These are phyloP conservation scores for Leucocoprinus leucothites DNA, from an alignment of 768 basidiomycete species.

Conservation along the genomic window DNA sequence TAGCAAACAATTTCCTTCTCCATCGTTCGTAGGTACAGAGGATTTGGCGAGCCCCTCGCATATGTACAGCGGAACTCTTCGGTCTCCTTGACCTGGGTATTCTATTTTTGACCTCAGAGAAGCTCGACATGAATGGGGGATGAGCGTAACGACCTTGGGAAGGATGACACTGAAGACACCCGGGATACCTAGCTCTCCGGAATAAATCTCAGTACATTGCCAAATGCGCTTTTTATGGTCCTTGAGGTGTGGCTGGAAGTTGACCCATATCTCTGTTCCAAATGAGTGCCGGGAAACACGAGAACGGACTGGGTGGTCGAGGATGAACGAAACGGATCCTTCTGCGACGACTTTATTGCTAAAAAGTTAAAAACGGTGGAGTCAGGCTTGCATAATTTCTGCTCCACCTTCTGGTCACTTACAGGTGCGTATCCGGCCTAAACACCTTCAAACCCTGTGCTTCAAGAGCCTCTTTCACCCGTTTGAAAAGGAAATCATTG, in stretches of 20 bases:
- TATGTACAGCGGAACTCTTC: slow-evolving; percentile 32
- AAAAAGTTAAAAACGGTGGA: neutral
- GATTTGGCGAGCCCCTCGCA: neutral
- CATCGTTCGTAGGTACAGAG: neutral
- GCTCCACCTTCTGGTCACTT: slow-evolving; percentile 17
- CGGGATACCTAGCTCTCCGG: slow-evolving; percentile 35
- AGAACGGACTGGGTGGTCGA: slow-evolving; percentile 46
- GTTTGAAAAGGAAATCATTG: slow-evolving; percentile 48
- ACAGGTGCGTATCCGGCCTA: slow-evolving; percentile 55
- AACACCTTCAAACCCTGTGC: slow-evolving; percentile 36
- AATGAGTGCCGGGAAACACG: slow-evolving; percentile 48
- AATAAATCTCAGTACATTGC: slow-evolving; percentile 29
- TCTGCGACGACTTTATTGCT: slow-evolving; percentile 51
- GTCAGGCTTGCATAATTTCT: neutral
- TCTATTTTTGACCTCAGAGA: neutral
- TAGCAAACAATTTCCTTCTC: slow-evolving; percentile 1
- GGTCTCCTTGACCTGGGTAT: slow-evolving; percentile 26
- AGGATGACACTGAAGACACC: slow-evolving; percentile 40
- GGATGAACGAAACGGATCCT: slow-evolving; percentile 38
- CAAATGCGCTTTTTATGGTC: slow-evolving; percentile 37
- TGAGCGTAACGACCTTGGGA: slow-evolving; percentile 27
- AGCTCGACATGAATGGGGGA: neutral
- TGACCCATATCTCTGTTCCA: slow-evolving; percentile 35
- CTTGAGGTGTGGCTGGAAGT: slow-evolving; percentile 29
- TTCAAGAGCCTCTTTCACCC: slow-evolving; percentile 36